Evolutionary conservation across 2,329 filamentous ascomycete genomes (phyloP).

Genomic region (Exophiala calicioides): DNA sequence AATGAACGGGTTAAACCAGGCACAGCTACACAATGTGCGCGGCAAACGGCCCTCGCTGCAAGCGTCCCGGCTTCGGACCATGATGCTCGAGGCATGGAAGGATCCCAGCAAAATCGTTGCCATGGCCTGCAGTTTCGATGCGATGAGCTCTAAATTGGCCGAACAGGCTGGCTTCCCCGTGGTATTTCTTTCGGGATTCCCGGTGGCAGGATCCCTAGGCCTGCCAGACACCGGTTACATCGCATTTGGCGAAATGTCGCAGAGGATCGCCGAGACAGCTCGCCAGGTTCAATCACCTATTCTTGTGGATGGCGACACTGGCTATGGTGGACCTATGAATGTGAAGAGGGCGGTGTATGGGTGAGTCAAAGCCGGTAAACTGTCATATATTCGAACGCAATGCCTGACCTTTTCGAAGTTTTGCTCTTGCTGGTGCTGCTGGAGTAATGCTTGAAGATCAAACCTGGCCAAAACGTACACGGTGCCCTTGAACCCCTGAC

Average conservation of each 20-base stretch:
- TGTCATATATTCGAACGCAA: too few species aligned
- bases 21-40: neutral
- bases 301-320: conserved; percentile 51
- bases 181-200: conserved; percentile 48
- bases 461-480: conserved; percentile 51
- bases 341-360: conserved; percentile 48
- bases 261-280: conserved; percentile 47
- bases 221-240: conserved; percentile 54
- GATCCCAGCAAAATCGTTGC: conserved; percentile 50
- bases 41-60: neutral
- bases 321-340: conserved; percentile 52
- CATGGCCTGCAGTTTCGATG: conserved; percentile 48
- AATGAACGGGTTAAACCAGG: too few species aligned
- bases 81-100: conserved; percentile 44
- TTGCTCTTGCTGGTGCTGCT: conserved; percentile 42
- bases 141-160: conserved; percentile 45
- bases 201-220: conserved; percentile 44
- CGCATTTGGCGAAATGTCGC: conserved; percentile 49
- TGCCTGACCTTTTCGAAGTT: neutral
- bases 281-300: conserved; percentile 44
- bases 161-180: conserved; percentile 51
- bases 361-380: too few species aligned
- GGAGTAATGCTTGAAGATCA: conserved; percentile 51
- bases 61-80: conserved; percentile 34
- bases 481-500: neutral